These are phyloP conservation scores for Carallia pectinifolia DNA, from an alignment of 345 rosid species.

Conservation along the genomic window DNA sequence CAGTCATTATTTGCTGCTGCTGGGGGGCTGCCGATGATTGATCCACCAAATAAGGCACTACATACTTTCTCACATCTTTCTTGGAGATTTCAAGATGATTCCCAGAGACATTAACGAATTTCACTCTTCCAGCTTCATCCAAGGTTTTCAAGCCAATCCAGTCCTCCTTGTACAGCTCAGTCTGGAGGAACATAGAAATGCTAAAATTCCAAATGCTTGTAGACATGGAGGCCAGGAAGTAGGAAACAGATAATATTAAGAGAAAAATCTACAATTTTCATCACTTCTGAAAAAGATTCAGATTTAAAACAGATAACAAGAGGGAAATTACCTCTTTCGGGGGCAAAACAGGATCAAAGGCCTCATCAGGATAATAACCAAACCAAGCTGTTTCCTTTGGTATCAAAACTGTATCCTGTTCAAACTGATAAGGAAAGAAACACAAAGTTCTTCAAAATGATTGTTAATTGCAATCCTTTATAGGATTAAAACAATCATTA, in stretches of 20 bases:
- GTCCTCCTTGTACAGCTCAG: constrained; percentile 54
- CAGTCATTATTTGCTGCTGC: constrained; percentile 8
- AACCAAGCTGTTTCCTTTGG: constrained; percentile 90
- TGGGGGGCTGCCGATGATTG: constrained; percentile 12
- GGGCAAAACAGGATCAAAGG: constrained; percentile 50
- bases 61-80: constrained; percentile 54
- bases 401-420: constrained; percentile 63
- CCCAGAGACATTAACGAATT: constrained; percentile 53
- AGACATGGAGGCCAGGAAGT: not conserved
- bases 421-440: constrained; percentile 49
- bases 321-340: constrained; percentile 47
- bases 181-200: constrained; percentile 33
- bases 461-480: not conserved
- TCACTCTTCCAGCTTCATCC: constrained; percentile 69
- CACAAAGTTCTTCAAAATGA: not conserved
- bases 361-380: constrained; percentile 70
- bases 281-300: not conserved
- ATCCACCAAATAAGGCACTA: constrained; percentile 55
- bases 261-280: not conserved
- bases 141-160: constrained; percentile 70
- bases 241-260: not conserved
- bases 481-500: not conserved
- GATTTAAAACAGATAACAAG: not conserved
- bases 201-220: not conserved
- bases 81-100: constrained; percentile 52